Evolutionary conservation across 768 basidiomycete genomes (phyloP), one percentile per base, ranked within the genome.

Genomic region (Termitomyces sp.): DNA sequence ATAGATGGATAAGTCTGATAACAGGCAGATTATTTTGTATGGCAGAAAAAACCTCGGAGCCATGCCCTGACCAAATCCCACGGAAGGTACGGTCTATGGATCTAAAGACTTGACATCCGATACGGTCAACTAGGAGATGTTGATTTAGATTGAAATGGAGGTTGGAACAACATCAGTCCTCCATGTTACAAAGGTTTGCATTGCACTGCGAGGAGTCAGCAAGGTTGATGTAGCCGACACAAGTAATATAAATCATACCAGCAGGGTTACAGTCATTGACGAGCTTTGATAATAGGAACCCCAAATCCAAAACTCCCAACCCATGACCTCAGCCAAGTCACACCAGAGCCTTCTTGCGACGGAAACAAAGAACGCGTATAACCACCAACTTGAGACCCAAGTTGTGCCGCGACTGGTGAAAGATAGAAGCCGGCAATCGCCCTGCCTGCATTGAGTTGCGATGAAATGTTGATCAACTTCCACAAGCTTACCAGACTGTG

Each of bases 401-500:
- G 57, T n/a, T 69, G 65, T 1, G 69, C 64, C 28, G 70, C 70
- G 49, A 77, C 68, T 0, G 79, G 79, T 2, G 71, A 68, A n/a
- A 82, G 54, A 63, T 74, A 80, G 58, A 74, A 75, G 52, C 77
- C 72, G 22, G 74, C 74, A 35, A 81, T 58, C 5, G 76, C 79
- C 78, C 79, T 83, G 55, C 28, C 28, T 26, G 28, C 24, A 43
- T 36, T 53, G 41, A 49, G 35, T 14, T 47, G 40, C 13, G 26
- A 38, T 8, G 43, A 30, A 54, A 20, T 24, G 53, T 16, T 24
- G 22, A 44, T 26, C 35, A 28, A 35, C 43, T 28, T 9, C 3
- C 32, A 46, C 20, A 14, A 16, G 64, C 85, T 63, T 60, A 88
- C 88, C 87, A 88, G 32, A 86, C 67, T 28, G 79, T 74, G 18